Conservation (phyloP, 345 rosid genomes). For the Mercurialis annua region DNA sequence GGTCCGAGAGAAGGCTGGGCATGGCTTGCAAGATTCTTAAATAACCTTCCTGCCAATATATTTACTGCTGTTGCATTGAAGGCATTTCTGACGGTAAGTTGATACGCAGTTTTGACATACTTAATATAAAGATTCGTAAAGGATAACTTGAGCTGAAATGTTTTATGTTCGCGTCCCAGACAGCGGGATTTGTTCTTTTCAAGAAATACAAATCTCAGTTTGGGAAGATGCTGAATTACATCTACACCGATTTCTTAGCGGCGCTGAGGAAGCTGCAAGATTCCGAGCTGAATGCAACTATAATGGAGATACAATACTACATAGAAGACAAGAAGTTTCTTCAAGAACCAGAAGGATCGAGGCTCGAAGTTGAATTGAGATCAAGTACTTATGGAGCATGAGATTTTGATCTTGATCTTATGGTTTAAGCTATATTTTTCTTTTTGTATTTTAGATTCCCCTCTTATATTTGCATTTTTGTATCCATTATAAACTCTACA, state of each 20-base stretch:
- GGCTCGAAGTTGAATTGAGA: slow-evolving; percentile 35
- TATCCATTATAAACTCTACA: too few species aligned
- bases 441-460: too few species aligned
- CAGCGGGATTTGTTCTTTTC: slow-evolving; percentile 74
- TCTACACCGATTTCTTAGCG: slow-evolving; percentile 50
- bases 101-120: neutral
- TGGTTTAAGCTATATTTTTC: too few species aligned
- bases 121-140: neutral
- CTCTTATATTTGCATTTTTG: too few species aligned
- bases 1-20: slow-evolving; percentile 82
- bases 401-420: too few species aligned
- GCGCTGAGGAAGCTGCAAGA: slow-evolving; percentile 50
- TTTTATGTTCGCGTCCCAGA: slow-evolving; percentile 31
- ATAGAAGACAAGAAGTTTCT: slow-evolving; percentile 56
- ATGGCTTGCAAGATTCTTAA: slow-evolving; percentile 70
- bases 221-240: slow-evolving; percentile 49
- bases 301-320: slow-evolving; percentile 47
- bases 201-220: slow-evolving; percentile 66
- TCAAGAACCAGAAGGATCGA: slow-evolving; percentile 65
- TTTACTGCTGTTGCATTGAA: slow-evolving; percentile 72
- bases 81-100: slow-evolving; percentile 65
- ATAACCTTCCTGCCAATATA: slow-evolving; percentile 58
- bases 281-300: slow-evolving; percentile 41
- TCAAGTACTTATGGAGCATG: too few species aligned
- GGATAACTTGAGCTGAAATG: neutral